phyloP scores from a whole-genome alignment of 345 rosid genomes.

The Brassica napus region Da-Ae NC_063452.1:17144001-17144500 shows the following conservation, averaged over 20 bases:
- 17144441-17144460: no score
- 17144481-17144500: no score
- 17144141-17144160: slow-evolving; percentile 35
- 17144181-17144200: slow-evolving; percentile 22
- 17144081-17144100: slow-evolving; percentile 34
- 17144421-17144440: no score
- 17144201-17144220: slow-evolving; percentile 1
- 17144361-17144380: no score
- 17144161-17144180: slow-evolving; percentile 34
- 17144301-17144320: neutral
- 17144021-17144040: slow-evolving; percentile 18
- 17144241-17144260: neutral
- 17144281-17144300: neutral
- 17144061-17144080: slow-evolving; percentile 19
- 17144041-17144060: slow-evolving; percentile 11
- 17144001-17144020: neutral
- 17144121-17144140: slow-evolving; percentile 31
- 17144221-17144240: neutral
- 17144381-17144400: no score
- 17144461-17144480: no score
- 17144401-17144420: no score
- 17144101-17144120: slow-evolving; percentile 36
- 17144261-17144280: neutral
- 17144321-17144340: neutral
- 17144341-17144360: neutral